Evolutionary conservation across 805 yeast genomes (phyloP).

Genomic region (Candida ovalis): DNA sequence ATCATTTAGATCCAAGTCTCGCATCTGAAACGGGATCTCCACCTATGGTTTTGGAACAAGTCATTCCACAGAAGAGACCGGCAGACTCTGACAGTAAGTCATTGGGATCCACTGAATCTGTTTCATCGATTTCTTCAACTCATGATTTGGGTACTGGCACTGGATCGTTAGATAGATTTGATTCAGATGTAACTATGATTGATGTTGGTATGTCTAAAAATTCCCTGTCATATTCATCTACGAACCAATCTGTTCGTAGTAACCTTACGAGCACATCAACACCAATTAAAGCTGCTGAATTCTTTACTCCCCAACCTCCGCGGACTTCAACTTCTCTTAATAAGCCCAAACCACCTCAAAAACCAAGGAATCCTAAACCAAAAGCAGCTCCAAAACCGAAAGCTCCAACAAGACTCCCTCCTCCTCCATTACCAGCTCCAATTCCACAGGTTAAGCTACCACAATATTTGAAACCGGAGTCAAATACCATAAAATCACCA

Average conservation of each 20-base stretch:
- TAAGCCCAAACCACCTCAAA: conserved; percentile 4
- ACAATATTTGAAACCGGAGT: conserved; percentile 29
- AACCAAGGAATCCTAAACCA: conserved; percentile 2
- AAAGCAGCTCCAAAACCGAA: conserved; percentile 7
- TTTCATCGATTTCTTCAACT: background rate
- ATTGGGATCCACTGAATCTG: background rate
- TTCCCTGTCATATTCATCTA: too few relatives aligned
- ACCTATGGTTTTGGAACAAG: conserved; percentile 3
- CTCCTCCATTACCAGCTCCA: conserved; percentile 5
- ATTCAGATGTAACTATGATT: background rate
- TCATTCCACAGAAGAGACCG: conserved; percentile 20
- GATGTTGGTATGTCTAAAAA: background rate
- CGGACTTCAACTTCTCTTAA: background rate
- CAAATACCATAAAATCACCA: conserved; percentile 8
- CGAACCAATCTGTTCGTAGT: too few relatives aligned
- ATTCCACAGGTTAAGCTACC: conserved; percentile 27
- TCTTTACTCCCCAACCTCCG: background rate
- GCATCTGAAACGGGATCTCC: background rate
- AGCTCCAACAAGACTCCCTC: conserved; percentile 3
- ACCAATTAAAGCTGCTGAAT: background rate
- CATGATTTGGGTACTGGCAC: conserved; percentile 1
- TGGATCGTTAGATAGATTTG: conserved; percentile 1
- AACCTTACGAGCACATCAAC: background rate
- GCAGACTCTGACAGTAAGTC: background rate
- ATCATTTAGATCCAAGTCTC: background rate